Conservation (phyloP, 805 yeast species). For the Saturnispora galanensis region DNA sequence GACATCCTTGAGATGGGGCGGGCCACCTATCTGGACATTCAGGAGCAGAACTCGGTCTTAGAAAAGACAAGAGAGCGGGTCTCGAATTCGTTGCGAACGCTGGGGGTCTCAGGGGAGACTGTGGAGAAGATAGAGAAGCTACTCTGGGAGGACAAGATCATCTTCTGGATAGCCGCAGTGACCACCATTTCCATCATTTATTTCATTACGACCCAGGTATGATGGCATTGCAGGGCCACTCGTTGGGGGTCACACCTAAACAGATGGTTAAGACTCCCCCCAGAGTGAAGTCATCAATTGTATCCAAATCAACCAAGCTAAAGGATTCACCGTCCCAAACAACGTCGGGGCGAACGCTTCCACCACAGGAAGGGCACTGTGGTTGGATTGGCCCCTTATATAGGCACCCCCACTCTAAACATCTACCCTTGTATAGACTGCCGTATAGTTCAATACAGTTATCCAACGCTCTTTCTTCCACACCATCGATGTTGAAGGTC, state of each 20-base stretch:
- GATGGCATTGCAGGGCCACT: slow-evolving; percentile 71
- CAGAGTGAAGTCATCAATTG: slow-evolving; percentile 62
- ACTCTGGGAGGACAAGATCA: slow-evolving; percentile 76
- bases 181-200: slow-evolving; percentile 27
- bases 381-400: slow-evolving; percentile 49
- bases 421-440: slow-evolving; percentile 56
- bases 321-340: slow-evolving; percentile 94
- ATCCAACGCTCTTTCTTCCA: slow-evolving; percentile 46
- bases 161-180: slow-evolving; percentile 69
- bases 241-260: slow-evolving; percentile 76
- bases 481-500: slow-evolving; percentile 58
- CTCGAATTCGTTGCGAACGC: slow-evolving; percentile 59
- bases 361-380: slow-evolving; percentile 63
- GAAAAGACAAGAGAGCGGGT: slow-evolving; percentile 52
- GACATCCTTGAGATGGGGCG: slow-evolving; percentile 87
- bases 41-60: slow-evolving; percentile 72
- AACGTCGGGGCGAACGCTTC: slow-evolving; percentile 75
- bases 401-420: slow-evolving; percentile 69
- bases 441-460: slow-evolving; percentile 42
- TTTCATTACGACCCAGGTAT: background rate
- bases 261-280: slow-evolving; percentile 57
- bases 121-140: slow-evolving; percentile 70
- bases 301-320: slow-evolving; percentile 51
- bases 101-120: slow-evolving; percentile 82
- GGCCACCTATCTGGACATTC: slow-evolving; percentile 72